A percentile compares a stretch with the other conserved stretches of the same genome.
Evolutionary conservation across 495 filamentous ascomycete genomes (phyloP).

Genomic region (Glarea lozoyensis): DNA sequence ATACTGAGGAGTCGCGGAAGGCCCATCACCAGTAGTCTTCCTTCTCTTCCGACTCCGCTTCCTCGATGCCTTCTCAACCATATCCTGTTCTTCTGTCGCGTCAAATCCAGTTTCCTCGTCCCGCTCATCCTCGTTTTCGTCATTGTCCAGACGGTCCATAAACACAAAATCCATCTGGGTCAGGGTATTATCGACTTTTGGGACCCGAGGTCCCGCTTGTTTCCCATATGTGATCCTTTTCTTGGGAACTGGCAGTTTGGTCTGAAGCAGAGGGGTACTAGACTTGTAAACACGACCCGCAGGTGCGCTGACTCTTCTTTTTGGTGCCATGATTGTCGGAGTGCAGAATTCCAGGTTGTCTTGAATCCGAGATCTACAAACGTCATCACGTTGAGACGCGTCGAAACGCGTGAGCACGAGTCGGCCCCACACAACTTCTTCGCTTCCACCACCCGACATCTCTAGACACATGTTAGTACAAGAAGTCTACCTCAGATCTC

Average conservation of each 20-base stretch:
- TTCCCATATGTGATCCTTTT: constrained; percentile 31
- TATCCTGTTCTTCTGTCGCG: constrained; percentile 9
- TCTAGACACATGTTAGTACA: too few relatives aligned
- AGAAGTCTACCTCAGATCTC: too few relatives aligned
- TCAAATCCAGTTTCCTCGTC: constrained; percentile 3
- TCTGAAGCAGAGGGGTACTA: constrained; percentile 29
- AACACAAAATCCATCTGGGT: constrained; percentile 36
- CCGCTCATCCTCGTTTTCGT: constrained; percentile 12
- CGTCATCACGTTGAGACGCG: too few relatives aligned
- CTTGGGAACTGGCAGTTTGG: constrained; percentile 28
- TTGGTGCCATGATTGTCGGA: constrained; percentile 10
- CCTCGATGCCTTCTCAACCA: neutral
- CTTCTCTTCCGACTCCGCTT: constrained; percentile 19
- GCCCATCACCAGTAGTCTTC: constrained; percentile 35
- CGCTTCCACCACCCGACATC: too few relatives aligned
- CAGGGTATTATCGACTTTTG: constrained; percentile 32
- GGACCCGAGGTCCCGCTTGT: constrained; percentile 14
- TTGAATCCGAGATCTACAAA: too few relatives aligned
- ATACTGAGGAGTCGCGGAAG: constrained; percentile 5
- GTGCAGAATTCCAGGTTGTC: too few relatives aligned
- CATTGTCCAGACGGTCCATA: constrained; percentile 9
- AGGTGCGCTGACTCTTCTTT: constrained; percentile 13
- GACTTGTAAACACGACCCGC: constrained; percentile 27
- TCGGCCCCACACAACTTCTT: too few relatives aligned
- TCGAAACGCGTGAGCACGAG: too few relatives aligned